phyloP scores from a whole-genome alignment of 139 green algal genomes.

The Tetradesmus obliquus region DNA sequence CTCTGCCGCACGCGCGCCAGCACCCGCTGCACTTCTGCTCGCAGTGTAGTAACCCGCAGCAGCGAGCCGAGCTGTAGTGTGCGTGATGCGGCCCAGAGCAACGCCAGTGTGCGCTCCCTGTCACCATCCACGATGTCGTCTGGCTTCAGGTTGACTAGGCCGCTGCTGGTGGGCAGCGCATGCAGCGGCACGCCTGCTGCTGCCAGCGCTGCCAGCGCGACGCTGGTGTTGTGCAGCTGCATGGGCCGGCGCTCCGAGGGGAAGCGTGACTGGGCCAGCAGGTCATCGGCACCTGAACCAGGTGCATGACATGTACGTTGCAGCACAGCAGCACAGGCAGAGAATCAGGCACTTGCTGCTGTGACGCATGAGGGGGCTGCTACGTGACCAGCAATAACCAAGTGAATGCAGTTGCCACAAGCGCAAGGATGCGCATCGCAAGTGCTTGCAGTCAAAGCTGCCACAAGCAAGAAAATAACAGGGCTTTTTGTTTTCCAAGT shows the following conservation, averaged over 20 bases:
- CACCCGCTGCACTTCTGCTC: conserved; percentile 56
- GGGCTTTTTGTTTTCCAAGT: too few species aligned
- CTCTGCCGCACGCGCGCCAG: conserved; percentile 14
- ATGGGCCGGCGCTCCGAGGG: conserved; percentile 59
- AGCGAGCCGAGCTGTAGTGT: conserved; percentile 52
- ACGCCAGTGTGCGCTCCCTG: conserved; percentile 64
- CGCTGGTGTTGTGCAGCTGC: conserved; percentile 66
- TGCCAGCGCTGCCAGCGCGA: conserved; percentile 52
- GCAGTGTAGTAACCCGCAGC: conserved; percentile 37
- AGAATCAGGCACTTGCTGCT: not conserved
- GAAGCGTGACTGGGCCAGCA: conserved; percentile 51
- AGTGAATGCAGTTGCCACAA: too few species aligned
- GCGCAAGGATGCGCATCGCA: too few species aligned
- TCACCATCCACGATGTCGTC: conserved; percentile 75
- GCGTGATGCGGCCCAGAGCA: conserved; percentile 72
- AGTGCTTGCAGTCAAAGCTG: too few species aligned
- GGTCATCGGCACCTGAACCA: not conserved
- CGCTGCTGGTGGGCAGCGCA: conserved; percentile 8
- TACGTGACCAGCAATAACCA: too few species aligned
- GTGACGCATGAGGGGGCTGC: not conserved
- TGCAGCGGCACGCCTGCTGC: conserved; percentile 13
- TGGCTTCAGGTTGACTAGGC: conserved; percentile 40
- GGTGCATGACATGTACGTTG: conserved; percentile 15
- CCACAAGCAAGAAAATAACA: too few species aligned
- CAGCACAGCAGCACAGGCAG: not conserved